Percentiles rank a stretch among this genome's conserved stretches.
Conservation (phyloP, 768 basidiomycete species). For the Punctularia strigosozonata region DNA sequence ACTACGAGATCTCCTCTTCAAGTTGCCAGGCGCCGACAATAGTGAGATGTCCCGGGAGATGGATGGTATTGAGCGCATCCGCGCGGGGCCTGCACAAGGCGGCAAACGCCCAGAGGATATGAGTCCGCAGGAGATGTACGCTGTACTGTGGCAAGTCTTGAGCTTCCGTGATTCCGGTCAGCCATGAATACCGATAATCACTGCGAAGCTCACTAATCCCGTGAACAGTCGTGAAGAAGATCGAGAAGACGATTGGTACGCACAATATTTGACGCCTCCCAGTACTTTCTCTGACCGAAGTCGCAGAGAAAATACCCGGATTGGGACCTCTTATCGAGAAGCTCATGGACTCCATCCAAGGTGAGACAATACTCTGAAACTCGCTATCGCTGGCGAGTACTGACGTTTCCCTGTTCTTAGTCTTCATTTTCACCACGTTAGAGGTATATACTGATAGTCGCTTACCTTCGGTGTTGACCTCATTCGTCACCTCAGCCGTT, state of each 20-base stretch:
- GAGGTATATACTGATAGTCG: too few species aligned
- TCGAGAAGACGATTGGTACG: slow-evolving; percentile 59
- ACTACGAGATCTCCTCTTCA: slow-evolving; percentile 49
- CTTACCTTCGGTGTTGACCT: too few species aligned
- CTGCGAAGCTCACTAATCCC: too few species aligned
- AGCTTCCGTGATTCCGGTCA: slow-evolving; percentile 71
- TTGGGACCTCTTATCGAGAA: slow-evolving; percentile 66
- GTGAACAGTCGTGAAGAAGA: slow-evolving; percentile 56
- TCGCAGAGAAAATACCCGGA: slow-evolving; percentile 73
- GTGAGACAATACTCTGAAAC: slow-evolving; percentile 19
- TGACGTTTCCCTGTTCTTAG: slow-evolving; percentile 18
- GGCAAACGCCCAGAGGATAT: slow-evolving; percentile 71
- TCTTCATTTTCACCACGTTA: slow-evolving; percentile 76
- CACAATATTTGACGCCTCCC: background rate
- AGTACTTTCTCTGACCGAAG: background rate
- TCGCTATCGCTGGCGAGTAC: background rate
- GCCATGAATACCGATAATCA: too few species aligned
- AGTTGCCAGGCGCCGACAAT: slow-evolving; percentile 50
- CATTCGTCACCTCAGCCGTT: slow-evolving; percentile 61
- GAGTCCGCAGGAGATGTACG: slow-evolving; percentile 81
- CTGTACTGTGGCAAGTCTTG: slow-evolving; percentile 75
- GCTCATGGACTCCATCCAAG: slow-evolving; percentile 58
- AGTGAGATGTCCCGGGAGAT: slow-evolving; percentile 62
- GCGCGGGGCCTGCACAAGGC: slow-evolving; percentile 43
- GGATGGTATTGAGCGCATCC: slow-evolving; percentile 59